Conservation (phyloP, 208 protist species). For the Leishmania tarentolae region DNA sequence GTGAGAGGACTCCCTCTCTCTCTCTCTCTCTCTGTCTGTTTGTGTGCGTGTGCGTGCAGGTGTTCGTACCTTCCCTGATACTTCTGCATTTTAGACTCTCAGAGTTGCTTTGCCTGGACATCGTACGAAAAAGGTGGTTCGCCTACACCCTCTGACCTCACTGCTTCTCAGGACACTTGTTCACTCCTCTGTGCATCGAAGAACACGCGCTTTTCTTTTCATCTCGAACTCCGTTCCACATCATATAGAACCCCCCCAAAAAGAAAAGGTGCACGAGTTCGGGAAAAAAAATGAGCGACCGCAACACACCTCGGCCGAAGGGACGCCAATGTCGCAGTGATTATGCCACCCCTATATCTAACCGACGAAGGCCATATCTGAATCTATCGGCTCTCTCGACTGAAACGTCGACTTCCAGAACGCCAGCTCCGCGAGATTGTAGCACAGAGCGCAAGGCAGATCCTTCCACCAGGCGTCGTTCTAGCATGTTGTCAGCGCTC, state of each 20-base stretch:
- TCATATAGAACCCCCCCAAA: background rate
- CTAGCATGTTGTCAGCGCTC: conserved; percentile 22
- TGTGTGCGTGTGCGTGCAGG: too few species aligned
- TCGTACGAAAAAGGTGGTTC: background rate
- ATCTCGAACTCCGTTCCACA: background rate
- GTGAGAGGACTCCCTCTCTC: background rate
- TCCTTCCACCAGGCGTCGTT: background rate
- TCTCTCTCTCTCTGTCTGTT: background rate
- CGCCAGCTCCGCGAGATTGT: background rate
- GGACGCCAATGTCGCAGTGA: background rate
- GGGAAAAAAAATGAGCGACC: conserved; percentile 3
- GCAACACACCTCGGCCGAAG: background rate
- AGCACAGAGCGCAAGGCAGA: background rate
- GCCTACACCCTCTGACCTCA: background rate
- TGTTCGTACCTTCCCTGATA: background rate
- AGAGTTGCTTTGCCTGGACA: background rate
- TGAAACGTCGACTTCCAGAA: background rate
- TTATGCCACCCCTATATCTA: background rate
- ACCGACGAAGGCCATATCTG: background rate
- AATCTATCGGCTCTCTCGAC: background rate
- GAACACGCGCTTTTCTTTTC: background rate
- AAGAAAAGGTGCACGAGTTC: background rate
- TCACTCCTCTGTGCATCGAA: background rate
- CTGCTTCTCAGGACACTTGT: background rate
- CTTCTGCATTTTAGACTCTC: background rate